A percentile compares a stretch with the other conserved stretches of the same genome.
These are phyloP conservation scores for Trypanosoma melophagium DNA, from an alignment of 208 protist genomes.

Conservation along the genomic window DNA sequence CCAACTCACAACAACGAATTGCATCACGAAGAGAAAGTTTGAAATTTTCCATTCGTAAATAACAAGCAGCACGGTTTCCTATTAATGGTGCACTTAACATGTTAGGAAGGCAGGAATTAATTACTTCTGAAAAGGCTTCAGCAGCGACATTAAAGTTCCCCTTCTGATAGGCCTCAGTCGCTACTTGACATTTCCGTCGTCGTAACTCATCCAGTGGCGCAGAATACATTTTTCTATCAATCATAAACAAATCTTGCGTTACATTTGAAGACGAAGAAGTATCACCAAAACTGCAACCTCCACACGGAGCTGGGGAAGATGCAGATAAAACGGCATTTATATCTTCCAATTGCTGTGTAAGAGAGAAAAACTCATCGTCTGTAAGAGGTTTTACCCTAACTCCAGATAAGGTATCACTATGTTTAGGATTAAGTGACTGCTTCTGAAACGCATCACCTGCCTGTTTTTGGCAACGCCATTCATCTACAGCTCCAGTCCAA, in stretches of 20 bases:
- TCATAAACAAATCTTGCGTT: slow-evolving; percentile 11
- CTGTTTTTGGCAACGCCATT: slow-evolving; percentile 23
- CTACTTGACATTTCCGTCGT: slow-evolving; percentile 13
- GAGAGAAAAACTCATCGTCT: slow-evolving; percentile 54
- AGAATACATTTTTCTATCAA: slow-evolving; percentile 25
- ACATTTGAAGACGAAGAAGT: neutral
- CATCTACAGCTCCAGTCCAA: slow-evolving; percentile 21
- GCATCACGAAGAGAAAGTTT: slow-evolving; percentile 31
- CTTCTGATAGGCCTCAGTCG: slow-evolving; percentile 14
- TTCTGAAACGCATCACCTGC: slow-evolving; percentile 7
- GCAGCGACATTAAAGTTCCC: slow-evolving; percentile 20
- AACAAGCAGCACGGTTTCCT: slow-evolving; percentile 59
- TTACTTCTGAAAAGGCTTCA: slow-evolving; percentile 25
- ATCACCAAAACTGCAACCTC: no score
- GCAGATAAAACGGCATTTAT: slow-evolving; percentile 19
- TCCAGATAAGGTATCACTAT: neutral
- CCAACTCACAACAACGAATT: slow-evolving; percentile 41
- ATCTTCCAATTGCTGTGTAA: slow-evolving; percentile 52
- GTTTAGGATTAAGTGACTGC: neutral
- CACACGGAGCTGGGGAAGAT: neutral
- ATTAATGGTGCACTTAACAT: slow-evolving; percentile 37
- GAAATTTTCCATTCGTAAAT: slow-evolving; percentile 55
- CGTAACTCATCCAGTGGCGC: slow-evolving; percentile 7
- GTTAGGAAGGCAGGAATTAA: slow-evolving; percentile 29
- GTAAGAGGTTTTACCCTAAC: slow-evolving; percentile 15